Conservation (phyloP, 2,329 filamentous ascomycete genomes). For the Lachnellula arida region DNA sequence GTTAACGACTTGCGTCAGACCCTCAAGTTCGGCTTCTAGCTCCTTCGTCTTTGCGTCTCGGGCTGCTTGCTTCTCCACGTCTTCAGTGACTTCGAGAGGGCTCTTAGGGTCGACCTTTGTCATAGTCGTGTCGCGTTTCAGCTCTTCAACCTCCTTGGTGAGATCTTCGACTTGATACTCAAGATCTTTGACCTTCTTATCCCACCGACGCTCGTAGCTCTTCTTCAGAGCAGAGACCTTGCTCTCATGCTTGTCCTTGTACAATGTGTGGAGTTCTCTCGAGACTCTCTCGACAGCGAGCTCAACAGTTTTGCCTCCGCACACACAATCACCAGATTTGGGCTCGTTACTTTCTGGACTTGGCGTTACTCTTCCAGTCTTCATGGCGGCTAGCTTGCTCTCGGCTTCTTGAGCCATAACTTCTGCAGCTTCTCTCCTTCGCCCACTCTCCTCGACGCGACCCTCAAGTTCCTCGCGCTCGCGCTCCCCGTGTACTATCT, state of each 20-base stretch:
- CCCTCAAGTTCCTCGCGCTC: constrained; percentile 75
- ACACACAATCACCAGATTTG: constrained; percentile 26
- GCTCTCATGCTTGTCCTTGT: constrained; percentile 95
- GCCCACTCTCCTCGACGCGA: constrained; percentile 72
- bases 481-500: constrained; percentile 72
- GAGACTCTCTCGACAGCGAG: constrained; percentile 85
- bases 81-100: constrained; percentile 38
- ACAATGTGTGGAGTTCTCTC: constrained; percentile 85
- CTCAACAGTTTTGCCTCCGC: constrained; percentile 62
- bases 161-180: constrained; percentile 67
- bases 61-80: constrained; percentile 57
- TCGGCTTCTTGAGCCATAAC: constrained; percentile 72
- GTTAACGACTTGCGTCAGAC: constrained; percentile 66
- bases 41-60: constrained; percentile 79
- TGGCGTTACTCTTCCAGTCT: constrained; percentile 49
- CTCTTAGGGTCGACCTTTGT: constrained; percentile 50
- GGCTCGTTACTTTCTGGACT: constrained; percentile 33
- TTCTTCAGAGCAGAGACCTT: constrained; percentile 89
- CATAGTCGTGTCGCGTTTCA: constrained; percentile 63
- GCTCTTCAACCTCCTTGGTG: constrained; percentile 67
- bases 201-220: constrained; percentile 80
- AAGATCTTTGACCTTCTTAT: constrained; percentile 79
- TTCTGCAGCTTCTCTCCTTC: constrained; percentile 67
- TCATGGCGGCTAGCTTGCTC: constrained; percentile 70
- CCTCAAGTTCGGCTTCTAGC: constrained; percentile 67